These are phyloP conservation scores for Boletellus emodensis DNA, from an alignment of 768 basidiomycete genomes.

Conservation along the genomic window DNA sequence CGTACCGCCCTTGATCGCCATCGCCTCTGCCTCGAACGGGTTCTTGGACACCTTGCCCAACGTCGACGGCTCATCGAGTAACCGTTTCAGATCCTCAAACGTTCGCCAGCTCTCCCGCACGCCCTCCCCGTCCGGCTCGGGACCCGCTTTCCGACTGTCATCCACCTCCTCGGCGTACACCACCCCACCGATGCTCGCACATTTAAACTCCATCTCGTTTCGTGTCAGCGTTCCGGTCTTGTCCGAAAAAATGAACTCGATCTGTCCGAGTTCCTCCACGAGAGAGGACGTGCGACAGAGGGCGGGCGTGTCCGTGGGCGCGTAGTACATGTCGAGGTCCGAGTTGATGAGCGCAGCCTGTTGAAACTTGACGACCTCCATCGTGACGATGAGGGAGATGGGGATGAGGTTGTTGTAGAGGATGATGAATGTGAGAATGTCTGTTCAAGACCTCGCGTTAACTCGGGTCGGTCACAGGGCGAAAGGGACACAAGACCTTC, in stretches of 20 bases:
- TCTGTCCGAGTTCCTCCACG: conserved; percentile 97
- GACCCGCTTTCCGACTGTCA: conserved; percentile 68
- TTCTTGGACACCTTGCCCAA: conserved; percentile 33
- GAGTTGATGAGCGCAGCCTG: conserved; percentile 97
- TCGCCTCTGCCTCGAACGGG: conserved; percentile 51
- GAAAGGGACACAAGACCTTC: conserved; percentile 53
- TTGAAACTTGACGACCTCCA: conserved; percentile 99
- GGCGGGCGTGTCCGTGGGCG: conserved; percentile 91
- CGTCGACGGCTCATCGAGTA: conserved; percentile 43
- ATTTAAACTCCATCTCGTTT: conserved; percentile 97
- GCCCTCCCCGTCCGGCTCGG: conserved; percentile 38
- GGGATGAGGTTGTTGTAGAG: conserved; percentile 99
- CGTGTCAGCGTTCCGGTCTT: conserved; percentile 94
- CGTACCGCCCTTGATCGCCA: background rate
- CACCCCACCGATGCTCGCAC: conserved; percentile 83
- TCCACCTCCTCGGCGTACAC: conserved; percentile 92
- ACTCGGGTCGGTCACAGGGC: background rate
- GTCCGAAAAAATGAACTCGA: conserved; percentile 94
- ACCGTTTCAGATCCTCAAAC: conserved; percentile 65
- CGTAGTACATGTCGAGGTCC: conserved; percentile 98
- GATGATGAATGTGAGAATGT: conserved; percentile 97
- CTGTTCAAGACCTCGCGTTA: conserved; percentile 36
- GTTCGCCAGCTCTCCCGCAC: conserved; percentile 63
- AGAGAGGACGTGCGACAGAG: conserved; percentile 97
- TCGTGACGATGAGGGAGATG: conserved; percentile 98